Evolutionary conservation across 2,329 filamentous ascomycete genomes (phyloP), one percentile per base, ranked within the genome.

Genomic region (Phoma sp.): DNA sequence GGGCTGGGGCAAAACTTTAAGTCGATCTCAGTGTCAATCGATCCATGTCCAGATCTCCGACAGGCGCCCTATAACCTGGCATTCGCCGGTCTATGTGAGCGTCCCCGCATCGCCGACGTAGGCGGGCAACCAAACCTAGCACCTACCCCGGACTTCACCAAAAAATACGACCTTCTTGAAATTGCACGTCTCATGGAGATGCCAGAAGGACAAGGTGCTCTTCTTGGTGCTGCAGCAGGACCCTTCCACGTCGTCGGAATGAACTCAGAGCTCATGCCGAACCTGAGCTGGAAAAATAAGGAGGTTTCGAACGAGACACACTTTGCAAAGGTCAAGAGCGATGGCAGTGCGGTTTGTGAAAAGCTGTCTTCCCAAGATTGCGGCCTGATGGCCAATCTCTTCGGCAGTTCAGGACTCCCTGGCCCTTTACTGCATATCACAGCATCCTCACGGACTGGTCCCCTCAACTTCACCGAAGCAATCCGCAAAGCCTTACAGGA

Each of bases 61-160:
- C 12, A 66, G 17, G 24, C 71, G 1, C 78, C 78, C 0, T 80
- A 76, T 48, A 44, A 71, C 38, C 70, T 80, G 6, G 74, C 77
- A 0, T 69, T 71, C 4, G 48, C 69, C 2, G 80, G 80, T 0
- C 68, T 82, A 8, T 74, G 65, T 5, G 78, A 80, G 0, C 69
- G 70, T 3, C 66, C 73, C 29, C 69, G 69, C 33, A 69, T 81
- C 5, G 77, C 75, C 15, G 80, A 82, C 43, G 65, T 82, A 19
- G 80, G 80, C 4, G 80, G 79, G 0, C 77, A 76, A 22, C 63
- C 72, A 1, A 77, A 63, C 25, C 47, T 63, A 12, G 60, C 60
- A 25, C 61, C 61, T 5, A 36, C 40, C 6, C 61, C 61, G 17
- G 46, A 55, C 29, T 55, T 55, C 12, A 25, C 46, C 21, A 55